phyloP scores from a whole-genome alignment of 805 yeast species.

The Monosporozyma servazzii region DNA sequence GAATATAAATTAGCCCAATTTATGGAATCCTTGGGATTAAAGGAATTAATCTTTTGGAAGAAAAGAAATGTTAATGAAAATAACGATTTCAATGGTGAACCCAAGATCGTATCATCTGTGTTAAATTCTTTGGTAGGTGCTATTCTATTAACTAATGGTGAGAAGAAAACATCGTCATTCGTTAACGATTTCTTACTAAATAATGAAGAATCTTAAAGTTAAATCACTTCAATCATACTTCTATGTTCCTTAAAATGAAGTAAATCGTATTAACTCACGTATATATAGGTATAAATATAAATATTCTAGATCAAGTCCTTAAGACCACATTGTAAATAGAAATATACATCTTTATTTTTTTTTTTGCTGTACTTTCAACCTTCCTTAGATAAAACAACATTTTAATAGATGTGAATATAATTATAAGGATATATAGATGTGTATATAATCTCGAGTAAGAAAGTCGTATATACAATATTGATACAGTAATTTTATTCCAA shows the following conservation, averaged over 20 bases:
- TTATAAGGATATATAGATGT: not conserved
- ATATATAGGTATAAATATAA: not conserved
- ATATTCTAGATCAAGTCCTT: not conserved
- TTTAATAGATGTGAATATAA: not conserved
- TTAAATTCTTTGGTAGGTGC: constrained; percentile 62
- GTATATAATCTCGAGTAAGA: not conserved
- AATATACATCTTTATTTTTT: not conserved
- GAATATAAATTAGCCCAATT: constrained; percentile 43
- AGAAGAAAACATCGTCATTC: constrained; percentile 46
- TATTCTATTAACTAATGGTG: constrained; percentile 53
- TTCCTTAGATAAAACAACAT: not conserved
- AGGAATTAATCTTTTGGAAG: constrained; percentile 57
- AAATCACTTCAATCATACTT: not conserved
- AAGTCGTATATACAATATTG: not conserved
- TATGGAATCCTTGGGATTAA: constrained; percentile 41
- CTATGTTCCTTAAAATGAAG: not conserved
- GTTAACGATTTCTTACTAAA: constrained; percentile 22
- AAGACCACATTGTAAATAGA: not conserved
- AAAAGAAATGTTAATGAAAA: constrained; percentile 41
- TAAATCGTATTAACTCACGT: not conserved
- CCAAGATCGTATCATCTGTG: constrained; percentile 45
- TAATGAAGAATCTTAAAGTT: not conserved
- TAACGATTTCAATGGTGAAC: constrained; percentile 43
- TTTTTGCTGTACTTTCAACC: not conserved
- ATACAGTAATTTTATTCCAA: not conserved